These are phyloP conservation scores for Aspergillus saccharolyticus DNA, from an alignment of 495 filamentous ascomycete genomes.

Conservation along the genomic window DNA sequence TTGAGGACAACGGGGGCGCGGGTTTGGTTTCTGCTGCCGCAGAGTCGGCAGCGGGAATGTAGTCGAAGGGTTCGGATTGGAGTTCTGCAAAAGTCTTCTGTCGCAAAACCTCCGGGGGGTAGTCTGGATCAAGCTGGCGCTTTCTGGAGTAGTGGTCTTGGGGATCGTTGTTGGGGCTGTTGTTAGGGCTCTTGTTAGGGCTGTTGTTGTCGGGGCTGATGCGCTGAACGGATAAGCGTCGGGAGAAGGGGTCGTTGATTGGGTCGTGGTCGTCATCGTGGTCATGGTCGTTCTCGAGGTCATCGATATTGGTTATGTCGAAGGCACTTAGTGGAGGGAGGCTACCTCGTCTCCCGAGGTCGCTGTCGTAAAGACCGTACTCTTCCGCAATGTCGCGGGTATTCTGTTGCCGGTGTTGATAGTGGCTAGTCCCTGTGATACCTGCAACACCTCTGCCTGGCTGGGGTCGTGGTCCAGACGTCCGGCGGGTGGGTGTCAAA, in stretches of 20 bases:
- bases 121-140: slow-evolving; percentile 36
- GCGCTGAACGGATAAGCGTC: slow-evolving; percentile 18
- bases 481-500: slow-evolving; percentile 36
- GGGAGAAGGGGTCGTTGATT: slow-evolving; percentile 32
- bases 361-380: slow-evolving; percentile 23
- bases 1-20: neutral
- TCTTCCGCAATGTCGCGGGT: slow-evolving; percentile 21
- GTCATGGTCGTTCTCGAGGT: slow-evolving; percentile 31
- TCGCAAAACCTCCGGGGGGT: slow-evolving; percentile 37
- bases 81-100: slow-evolving; percentile 40
- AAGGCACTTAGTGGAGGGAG: slow-evolving; percentile 29
- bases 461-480: slow-evolving; percentile 30
- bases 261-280: slow-evolving; percentile 31
- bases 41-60: slow-evolving; percentile 18
- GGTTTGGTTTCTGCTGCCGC: slow-evolving; percentile 1
- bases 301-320: slow-evolving; percentile 34
- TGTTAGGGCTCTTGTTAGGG: slow-evolving; percentile 13
- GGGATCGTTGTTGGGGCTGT: slow-evolving; percentile 6
- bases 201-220: slow-evolving; percentile 4
- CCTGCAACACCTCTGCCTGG: slow-evolving; percentile 4
- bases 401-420: neutral
- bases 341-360: slow-evolving; percentile 24
- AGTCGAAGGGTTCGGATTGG: slow-evolving; percentile 43
- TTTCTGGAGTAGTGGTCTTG: slow-evolving; percentile 22
- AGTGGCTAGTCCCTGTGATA: slow-evolving; percentile 13